Evolutionary conservation across 345 rosid genomes (phyloP), one percentile per base, ranked within the genome.

Genomic region (Durio zibethinus): DNA sequence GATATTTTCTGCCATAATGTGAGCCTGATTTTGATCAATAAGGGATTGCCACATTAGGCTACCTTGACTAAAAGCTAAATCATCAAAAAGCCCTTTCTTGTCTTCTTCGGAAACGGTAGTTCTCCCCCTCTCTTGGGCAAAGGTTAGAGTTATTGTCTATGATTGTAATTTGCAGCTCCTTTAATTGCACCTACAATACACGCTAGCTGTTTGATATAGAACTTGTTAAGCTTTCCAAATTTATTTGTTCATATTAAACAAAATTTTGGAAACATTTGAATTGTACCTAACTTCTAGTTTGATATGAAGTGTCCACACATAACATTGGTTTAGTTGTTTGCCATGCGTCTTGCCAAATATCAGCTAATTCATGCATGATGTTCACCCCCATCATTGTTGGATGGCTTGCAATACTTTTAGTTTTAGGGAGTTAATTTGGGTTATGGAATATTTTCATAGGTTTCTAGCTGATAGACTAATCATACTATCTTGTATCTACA

Each of bases 31-130:
- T 31, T 9, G 31, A 72, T 72, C 20, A 11, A 35, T 57, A 35
- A 33, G 27, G 75, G 31, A 72, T 53, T 72, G 75, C 75, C 75
- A n/a, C 43, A 20, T 10, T n/a, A 52, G 62, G 75, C 75, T 33
- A 72, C 62, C 75, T 72, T 52, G 53, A 52, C 20, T 72, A 35
- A 47, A 31, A 50, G 61, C 47, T 52, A 33, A 43, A 43, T 61
- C 69, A 43, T 47, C 42, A 60, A 38, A 27, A 74, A 74, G 54
- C 7, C 67, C 67, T 60, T 56, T 74, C 16, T 59, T 74, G 56
- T 38, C 62, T 56, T 60, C 66, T 43, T 74, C 57, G 2, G 36
- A 23, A 42, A 75, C 16, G 69, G 43, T 75, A 43, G 42, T 23
- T 74, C 23, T 74, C 53, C 25, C n/a, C 38, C n/a, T 40, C 10